phyloP scores from a whole-genome alignment of 2,329 filamentous ascomycete species.

The Aspergillus sp. region DNA sequence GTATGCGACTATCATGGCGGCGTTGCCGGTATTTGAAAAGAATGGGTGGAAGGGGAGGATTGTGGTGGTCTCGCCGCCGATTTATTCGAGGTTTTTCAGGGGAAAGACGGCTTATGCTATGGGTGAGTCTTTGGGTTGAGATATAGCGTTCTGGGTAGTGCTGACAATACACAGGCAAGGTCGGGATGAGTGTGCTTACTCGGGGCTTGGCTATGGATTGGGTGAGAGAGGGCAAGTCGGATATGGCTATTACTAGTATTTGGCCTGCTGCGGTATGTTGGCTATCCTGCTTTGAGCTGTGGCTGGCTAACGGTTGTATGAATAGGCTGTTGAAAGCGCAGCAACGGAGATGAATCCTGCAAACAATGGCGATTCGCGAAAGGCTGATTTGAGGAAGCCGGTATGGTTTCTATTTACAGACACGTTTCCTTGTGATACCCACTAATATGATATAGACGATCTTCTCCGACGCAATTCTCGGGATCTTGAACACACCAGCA shows the following conservation, averaged over 20 bases:
- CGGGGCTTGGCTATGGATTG: constrained; percentile 84
- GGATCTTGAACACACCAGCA: constrained; percentile 65
- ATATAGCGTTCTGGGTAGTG: too few species aligned
- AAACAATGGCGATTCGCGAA: constrained; percentile 45
- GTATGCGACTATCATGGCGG: constrained; percentile 70
- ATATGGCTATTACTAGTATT: constrained; percentile 77
- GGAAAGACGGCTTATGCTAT: constrained; percentile 84
- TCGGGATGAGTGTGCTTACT: constrained; percentile 79
- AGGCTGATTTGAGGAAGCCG: constrained; percentile 64
- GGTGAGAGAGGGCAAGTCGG: constrained; percentile 61
- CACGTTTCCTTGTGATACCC: not conserved
- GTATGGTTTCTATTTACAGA: constrained; percentile 31
- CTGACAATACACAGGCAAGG: constrained; percentile 56
- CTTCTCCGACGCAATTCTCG: constrained; percentile 77
- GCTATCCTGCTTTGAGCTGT: not conserved
- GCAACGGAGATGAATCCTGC: constrained; percentile 63
- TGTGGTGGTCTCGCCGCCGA: constrained; percentile 78
- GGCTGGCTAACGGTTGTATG: not conserved
- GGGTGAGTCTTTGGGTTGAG: constrained; percentile 35
- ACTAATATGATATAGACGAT: constrained; percentile 52
- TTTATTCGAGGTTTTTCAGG: constrained; percentile 81
- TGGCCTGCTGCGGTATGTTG: constrained; percentile 74
- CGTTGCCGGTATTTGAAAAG: constrained; percentile 65
- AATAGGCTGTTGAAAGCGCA: constrained; percentile 70
- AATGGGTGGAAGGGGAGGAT: constrained; percentile 63